Conservation (phyloP, 2,329 filamentous ascomycete genomes). For the Cephalotrichum gorgonifer region DNA sequence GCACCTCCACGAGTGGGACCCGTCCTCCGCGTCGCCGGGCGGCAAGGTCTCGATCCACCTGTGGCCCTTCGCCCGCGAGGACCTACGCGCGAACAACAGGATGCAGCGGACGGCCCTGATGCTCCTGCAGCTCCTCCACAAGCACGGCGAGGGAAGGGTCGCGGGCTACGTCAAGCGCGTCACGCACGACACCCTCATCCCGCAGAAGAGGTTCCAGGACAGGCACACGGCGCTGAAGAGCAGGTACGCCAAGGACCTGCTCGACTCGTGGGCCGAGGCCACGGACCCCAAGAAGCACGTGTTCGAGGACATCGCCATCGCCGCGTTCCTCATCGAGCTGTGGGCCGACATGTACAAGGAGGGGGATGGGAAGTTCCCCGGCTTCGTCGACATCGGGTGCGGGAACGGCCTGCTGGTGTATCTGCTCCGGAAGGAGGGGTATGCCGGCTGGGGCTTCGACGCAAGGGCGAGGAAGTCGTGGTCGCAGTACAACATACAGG, state of each 20-base stretch:
- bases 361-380: slow-evolving; percentile 50
- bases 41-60: slow-evolving; percentile 53
- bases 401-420: slow-evolving; percentile 88
- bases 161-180: slow-evolving; percentile 70
- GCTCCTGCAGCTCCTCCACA: slow-evolving; percentile 58
- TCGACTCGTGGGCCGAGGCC: slow-evolving; percentile 70
- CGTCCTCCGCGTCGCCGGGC: slow-evolving; percentile 16
- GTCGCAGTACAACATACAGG: slow-evolving; percentile 49
- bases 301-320: slow-evolving; percentile 86
- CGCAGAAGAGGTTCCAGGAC: slow-evolving; percentile 68
- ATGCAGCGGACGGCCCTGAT: slow-evolving; percentile 58
- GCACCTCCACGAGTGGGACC: slow-evolving; percentile 60
- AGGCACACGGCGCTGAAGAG: slow-evolving; percentile 73
- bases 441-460: slow-evolving; percentile 82
- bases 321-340: slow-evolving; percentile 84
- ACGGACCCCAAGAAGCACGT: slow-evolving; percentile 89
- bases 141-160: slow-evolving; percentile 57
- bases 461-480: slow-evolving; percentile 80
- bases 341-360: slow-evolving; percentile 73
- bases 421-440: slow-evolving; percentile 72
- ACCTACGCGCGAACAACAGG: slow-evolving; percentile 25
- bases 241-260: slow-evolving; percentile 62
- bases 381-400: slow-evolving; percentile 93
- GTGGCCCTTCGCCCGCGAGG: slow-evolving; percentile 34
- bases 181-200: slow-evolving; percentile 71